Percentiles rank a stretch among this genome's conserved stretches.
Conservation (phyloP, 495 filamentous ascomycete genomes). For the Neurospora sp. region DNA sequence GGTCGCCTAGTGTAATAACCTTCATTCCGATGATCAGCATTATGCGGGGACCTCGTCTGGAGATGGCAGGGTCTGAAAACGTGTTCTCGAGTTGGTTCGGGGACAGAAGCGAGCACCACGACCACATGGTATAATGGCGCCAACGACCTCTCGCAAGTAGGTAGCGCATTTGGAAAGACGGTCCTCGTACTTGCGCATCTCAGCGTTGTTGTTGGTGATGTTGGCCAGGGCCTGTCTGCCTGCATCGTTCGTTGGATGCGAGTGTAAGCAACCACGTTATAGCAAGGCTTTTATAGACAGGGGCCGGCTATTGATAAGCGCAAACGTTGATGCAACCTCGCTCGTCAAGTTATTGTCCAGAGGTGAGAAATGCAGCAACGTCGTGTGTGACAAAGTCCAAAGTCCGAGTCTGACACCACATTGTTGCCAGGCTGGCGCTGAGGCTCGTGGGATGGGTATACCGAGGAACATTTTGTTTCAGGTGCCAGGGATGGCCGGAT, state of each 20-base stretch:
- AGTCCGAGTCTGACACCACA: neutral
- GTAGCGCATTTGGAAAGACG: conserved; percentile 27
- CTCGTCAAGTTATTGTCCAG: neutral
- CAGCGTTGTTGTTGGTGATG: conserved; percentile 17
- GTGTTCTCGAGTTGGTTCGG: neutral
- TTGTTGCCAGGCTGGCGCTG: neutral
- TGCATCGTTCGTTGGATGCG: conserved; percentile 34
- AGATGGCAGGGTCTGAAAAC: neutral
- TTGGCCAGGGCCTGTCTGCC: conserved; percentile 22
- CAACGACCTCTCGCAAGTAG: conserved; percentile 26
- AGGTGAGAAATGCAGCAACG: neutral
- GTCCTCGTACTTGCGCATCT: conserved; percentile 27
- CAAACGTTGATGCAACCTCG: neutral
- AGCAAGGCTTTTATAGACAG: neutral
- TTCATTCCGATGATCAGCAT: neutral
- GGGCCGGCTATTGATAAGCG: neutral
- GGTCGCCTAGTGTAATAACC: neutral
- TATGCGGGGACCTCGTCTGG: neutral
- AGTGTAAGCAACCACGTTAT: neutral
- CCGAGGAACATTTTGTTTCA: neutral
- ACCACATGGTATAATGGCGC: conserved; percentile 29
- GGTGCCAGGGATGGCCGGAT: neutral
- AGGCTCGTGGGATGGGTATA: neutral
- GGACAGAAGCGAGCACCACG: neutral
- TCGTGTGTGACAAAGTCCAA: neutral